Conservation (phyloP, 176 grass and related monocot species). For the Cenchrus americanus region DNA sequence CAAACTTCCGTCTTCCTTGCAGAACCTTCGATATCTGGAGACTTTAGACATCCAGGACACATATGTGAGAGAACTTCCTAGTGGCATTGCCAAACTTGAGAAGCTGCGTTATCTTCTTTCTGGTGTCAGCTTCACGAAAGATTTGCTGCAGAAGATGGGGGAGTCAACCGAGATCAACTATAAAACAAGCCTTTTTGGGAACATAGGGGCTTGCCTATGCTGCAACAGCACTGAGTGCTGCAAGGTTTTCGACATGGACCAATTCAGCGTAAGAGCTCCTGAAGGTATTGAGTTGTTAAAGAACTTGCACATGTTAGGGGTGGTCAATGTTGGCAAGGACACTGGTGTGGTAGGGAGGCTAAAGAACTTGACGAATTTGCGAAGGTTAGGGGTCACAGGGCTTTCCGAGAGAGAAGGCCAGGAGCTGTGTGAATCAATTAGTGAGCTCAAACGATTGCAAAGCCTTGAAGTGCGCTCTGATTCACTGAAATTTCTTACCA, state of each 20-base stretch:
- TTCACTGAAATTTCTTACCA: conserved; percentile 33
- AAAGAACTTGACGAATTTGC: conserved; percentile 23
- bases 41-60: conserved; percentile 46
- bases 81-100: conserved; percentile 32
- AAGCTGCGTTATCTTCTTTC: conserved; percentile 41
- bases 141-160: conserved; percentile 21
- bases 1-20: conserved; percentile 40
- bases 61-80: background rate
- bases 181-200: background rate
- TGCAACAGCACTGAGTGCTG: background rate
- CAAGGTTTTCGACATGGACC: background rate
- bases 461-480: conserved; percentile 43
- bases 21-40: conserved; percentile 47
- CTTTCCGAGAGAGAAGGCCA: conserved; percentile 15
- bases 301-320: conserved; percentile 44
- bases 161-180: background rate
- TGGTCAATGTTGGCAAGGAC: conserved; percentile 14
- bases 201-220: background rate
- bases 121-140: background rate
- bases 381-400: conserved; percentile 26
- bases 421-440: conserved; percentile 35
- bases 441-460: conserved; percentile 36
- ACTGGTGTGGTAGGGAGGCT: conserved; percentile 28
- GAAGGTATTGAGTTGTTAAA: conserved; percentile 39
- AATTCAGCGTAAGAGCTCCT: conserved; percentile 31